Evolutionary conservation across 2,329 filamentous ascomycete species (phyloP).

Genomic region (Nigrograna mackinnonii): DNA sequence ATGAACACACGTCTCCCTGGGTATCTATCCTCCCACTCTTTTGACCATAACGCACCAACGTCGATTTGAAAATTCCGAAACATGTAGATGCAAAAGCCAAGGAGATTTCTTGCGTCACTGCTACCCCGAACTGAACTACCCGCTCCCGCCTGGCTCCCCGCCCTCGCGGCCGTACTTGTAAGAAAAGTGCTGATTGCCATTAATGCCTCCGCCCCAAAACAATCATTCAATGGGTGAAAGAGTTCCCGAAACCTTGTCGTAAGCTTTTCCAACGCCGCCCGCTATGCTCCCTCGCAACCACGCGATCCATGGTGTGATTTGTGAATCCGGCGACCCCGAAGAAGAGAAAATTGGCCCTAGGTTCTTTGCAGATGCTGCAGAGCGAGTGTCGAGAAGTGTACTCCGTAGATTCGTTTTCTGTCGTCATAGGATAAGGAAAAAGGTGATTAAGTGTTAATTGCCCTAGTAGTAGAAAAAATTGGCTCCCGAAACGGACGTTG

Average conservation of each 20-base stretch:
- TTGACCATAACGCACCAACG: slow-evolving; percentile 2
- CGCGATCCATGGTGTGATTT: slow-evolving; percentile 6
- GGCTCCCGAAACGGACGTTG: slow-evolving; percentile 11
- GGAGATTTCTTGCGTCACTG: slow-evolving; percentile 11
- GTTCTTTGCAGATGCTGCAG: slow-evolving; percentile 4
- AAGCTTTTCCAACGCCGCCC: slow-evolving; percentile 27
- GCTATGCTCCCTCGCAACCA: slow-evolving; percentile 26
- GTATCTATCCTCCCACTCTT: slow-evolving; percentile 26
- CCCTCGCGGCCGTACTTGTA: slow-evolving; percentile 9
- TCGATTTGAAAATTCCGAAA: slow-evolving; percentile 18
- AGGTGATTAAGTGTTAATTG: slow-evolving; percentile 32
- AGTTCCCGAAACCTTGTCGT: slow-evolving; percentile 15
- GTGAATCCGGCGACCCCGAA: slow-evolving; percentile 10
- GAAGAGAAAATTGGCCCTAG: slow-evolving; percentile 10
- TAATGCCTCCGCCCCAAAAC: slow-evolving; percentile 5
- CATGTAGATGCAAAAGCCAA: slow-evolving; percentile 12
- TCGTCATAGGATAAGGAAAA: slow-evolving; percentile 33
- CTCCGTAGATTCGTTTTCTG: slow-evolving; percentile 30
- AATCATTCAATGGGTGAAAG: slow-evolving; percentile 10
- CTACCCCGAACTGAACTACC: slow-evolving; percentile 10
- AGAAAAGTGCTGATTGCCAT: slow-evolving; percentile 12
- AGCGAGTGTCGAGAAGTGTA: slow-evolving; percentile 30
- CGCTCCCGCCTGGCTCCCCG: slow-evolving; percentile 4
- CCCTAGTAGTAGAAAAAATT: slow-evolving; percentile 14
- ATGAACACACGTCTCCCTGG: slow-evolving; percentile 14